Conservation (phyloP, 257 asterid species). For the Rauvolfia tetraphylla region DNA sequence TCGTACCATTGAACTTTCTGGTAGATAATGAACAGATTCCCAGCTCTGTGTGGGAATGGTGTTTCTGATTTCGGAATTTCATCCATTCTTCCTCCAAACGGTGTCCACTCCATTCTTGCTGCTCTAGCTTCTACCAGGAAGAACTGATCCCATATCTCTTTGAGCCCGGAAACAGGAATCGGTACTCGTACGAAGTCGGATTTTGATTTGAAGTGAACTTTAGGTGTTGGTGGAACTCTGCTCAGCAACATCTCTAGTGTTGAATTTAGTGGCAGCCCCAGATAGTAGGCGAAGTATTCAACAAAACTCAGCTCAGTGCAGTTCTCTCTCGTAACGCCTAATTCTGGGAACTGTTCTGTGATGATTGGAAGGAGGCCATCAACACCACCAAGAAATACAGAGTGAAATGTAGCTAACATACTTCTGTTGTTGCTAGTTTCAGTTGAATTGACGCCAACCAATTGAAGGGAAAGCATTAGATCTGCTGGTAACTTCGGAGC, state of each 20-base stretch:
- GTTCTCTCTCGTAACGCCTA: background rate
- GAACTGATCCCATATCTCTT: slow-evolving; percentile 2
- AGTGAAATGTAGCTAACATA: slow-evolving; percentile 3
- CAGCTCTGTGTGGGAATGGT: background rate
- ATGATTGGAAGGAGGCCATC: background rate
- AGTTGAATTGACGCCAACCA: background rate
- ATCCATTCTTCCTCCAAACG: slow-evolving; percentile 8
- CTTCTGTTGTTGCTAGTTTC: background rate
- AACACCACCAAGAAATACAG: background rate
- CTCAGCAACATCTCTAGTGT: background rate
- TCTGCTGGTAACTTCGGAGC: background rate
- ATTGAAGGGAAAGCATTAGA: background rate
- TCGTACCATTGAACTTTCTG: slow-evolving; percentile 6
- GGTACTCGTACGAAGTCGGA: background rate
- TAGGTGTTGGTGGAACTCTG: slow-evolving; percentile 6
- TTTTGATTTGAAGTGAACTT: slow-evolving; percentile 9
- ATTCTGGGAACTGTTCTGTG: background rate
- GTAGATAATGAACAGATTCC: background rate
- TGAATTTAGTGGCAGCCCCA: background rate
- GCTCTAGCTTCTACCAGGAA: background rate
- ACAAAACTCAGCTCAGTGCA: background rate
- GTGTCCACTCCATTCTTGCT: background rate
- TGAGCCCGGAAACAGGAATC: background rate
- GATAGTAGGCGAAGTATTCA: background rate
- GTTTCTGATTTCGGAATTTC: slow-evolving; percentile 1